Evolutionary conservation across 768 basidiomycete genomes (phyloP), one percentile per base, ranked within the genome.

Genomic region (Mycena rebaudengoi): DNA sequence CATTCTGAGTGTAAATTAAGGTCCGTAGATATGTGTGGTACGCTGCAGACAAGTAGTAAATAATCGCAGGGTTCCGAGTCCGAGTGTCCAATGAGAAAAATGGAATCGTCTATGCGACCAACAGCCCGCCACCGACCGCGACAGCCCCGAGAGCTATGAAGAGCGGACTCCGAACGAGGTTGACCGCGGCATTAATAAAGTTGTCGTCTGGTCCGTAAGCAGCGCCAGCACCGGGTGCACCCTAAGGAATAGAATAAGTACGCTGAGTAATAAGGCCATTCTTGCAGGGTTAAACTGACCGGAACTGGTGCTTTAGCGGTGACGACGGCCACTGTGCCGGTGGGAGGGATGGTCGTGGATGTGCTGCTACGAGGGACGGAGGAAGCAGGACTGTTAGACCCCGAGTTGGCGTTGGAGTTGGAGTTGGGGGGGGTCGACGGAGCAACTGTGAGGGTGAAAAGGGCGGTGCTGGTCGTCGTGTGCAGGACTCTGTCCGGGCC

Each of bases 171-270:
- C 76, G 71, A 39, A 79, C 79, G 37, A 88, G 78, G 1, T 80
- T 75, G 3, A 78, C 68, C 7, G 86, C 91, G 13, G 81, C 84
- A 28, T 88, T 84, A 64, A 87, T 88, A 76, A 88, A 92, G 53
- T 80, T 74, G 69, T 93, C 91, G 46, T 82, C 80, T 46, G 91
- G 91, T n/a, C 91, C 91, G 63, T 82, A 89, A 33, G 83, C 75
- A 30, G 88, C 88, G 26, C 86, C 84, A 16, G 88, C 88, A 26
- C 86, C 84, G 18, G 73, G 67, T 20, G 57, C 70, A n/a, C 70
- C 76, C 64, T 65, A n/a, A n/a, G n/a, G n/a, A n/a, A n/a, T n/a
- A n/a, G n/a, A n/a, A n/a, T 13, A 84, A 84, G 65, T 72, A 76
- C 16, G 83, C 84, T 1, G 23, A 51, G 25, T 41, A 55, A 25